A percentile compares a stretch with the other conserved stretches of the same genome.
Conservation (phyloP, 352 stramenopile species). For the Phytopythium helicoides region DNA sequence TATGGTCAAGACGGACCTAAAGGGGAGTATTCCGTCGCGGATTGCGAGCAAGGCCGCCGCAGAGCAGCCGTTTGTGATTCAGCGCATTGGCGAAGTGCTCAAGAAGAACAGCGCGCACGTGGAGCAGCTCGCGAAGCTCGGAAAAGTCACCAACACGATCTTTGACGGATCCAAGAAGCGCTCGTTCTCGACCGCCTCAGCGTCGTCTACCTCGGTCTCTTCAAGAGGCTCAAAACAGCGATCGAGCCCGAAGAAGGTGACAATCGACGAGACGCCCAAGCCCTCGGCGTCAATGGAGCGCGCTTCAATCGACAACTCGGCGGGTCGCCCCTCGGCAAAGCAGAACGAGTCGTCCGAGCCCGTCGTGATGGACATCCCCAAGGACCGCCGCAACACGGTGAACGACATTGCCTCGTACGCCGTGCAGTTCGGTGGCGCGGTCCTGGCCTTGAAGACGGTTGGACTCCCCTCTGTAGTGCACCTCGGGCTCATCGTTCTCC, state of each 20-base stretch:
- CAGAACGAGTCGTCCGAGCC: neutral
- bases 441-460: slow-evolving; percentile 45
- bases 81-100: slow-evolving; percentile 47
- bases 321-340: neutral
- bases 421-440: slow-evolving; percentile 48
- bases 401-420: slow-evolving; percentile 40
- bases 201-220: neutral
- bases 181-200: neutral
- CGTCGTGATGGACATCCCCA: slow-evolving; percentile 21
- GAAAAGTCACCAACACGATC: slow-evolving; percentile 48
- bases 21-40: slow-evolving; percentile 61
- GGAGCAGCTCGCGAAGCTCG: slow-evolving; percentile 24
- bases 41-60: slow-evolving; percentile 59
- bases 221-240: neutral
- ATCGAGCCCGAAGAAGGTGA: slow-evolving; percentile 4
- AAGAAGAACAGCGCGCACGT: slow-evolving; percentile 43
- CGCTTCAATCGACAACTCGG: neutral
- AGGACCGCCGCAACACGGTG: slow-evolving; percentile 24
- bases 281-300: neutral
- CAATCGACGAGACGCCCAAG: slow-evolving; percentile 2
- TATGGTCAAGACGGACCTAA: slow-evolving; percentile 73
- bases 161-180: slow-evolving; percentile 17
- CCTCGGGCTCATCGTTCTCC: slow-evolving; percentile 30
- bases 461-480: slow-evolving; percentile 44
- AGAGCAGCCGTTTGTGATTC: slow-evolving; percentile 67